A percentile compares a stretch with the other conserved stretches of the same genome.
Conservation (phyloP, 176 grass and related monocot genomes). For the Pontederia paniculata region DNA sequence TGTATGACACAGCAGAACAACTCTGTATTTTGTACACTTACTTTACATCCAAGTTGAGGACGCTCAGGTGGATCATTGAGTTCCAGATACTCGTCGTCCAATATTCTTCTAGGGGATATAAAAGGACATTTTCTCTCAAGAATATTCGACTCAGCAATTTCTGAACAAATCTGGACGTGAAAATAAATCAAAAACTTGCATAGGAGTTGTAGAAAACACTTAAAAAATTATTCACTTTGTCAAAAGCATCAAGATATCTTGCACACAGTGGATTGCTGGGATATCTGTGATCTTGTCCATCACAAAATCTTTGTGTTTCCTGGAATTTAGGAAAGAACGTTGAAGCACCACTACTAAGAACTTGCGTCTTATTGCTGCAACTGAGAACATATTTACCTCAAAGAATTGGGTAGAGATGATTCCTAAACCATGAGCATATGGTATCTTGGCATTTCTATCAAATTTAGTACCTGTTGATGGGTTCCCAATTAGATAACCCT, state of each 20-base stretch:
- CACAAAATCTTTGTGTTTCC: too few relatives aligned
- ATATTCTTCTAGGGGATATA: conserved; percentile 24
- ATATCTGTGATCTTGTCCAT: too few relatives aligned
- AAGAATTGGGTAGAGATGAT: conserved; percentile 50
- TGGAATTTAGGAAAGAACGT: not conserved
- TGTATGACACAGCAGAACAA: not conserved
- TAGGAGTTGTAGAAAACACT: not conserved
- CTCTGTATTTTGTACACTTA: conserved; percentile 6
- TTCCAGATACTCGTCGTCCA: conserved; percentile 4
- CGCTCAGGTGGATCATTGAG: conserved; percentile 10
- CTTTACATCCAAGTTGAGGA: conserved; percentile 15
- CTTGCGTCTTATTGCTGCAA: not conserved
- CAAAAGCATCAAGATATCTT: too few relatives aligned
- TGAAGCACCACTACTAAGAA: not conserved
- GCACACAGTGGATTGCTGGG: too few relatives aligned
- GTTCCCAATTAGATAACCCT: conserved; percentile 42
- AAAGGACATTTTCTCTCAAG: conserved; percentile 15
- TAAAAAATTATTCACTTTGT: not conserved
- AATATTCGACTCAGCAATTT: conserved; percentile 3
- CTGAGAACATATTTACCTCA: conserved; percentile 13
- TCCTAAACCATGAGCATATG: conserved; percentile 35
- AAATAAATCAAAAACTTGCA: not conserved
- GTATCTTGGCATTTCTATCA: conserved; percentile 11
- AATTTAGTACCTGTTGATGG: conserved; percentile 13
- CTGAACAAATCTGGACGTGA: conserved; percentile 12